Base-by-base conservation (phyloP, 306 rosid species). In the Ormosia emarginata region DNA sequence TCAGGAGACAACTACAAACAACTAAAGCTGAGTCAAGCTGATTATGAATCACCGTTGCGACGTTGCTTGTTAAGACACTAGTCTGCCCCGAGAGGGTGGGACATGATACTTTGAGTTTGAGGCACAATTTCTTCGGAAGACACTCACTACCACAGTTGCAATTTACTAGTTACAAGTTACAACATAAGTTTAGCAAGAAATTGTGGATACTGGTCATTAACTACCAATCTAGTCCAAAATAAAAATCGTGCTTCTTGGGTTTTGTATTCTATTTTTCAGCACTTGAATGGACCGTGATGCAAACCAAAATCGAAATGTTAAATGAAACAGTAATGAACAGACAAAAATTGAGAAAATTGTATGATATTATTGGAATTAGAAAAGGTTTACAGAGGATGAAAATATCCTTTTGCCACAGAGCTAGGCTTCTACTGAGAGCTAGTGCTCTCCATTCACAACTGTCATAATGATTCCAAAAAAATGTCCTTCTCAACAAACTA, bases 1-100 rank as follows among this genome's bases (percentile, higher is more conserved):
- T 89, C 53, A 83, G 84, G 78, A 86, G 92, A 77, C 92, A 89
- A 69, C 80, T 89, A 30, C 92, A 89, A 37, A 79, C 87, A 76
- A 65, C 87, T 10, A 86, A 86, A 79, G 34, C 84, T 2, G 92
- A 79, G 4, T 34, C 57, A 34, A 3, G 11, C 68, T 46, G 73
- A 55, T 36, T 79, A 44, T 43, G 75, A 41, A 66, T 5, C n/a
- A 82, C 32, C 32, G 8, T 73, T 52, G 34, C 74, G 52, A 39
- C 4, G 18, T 33, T 61, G 52, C 47, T 39, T 52, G 57, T 52
- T 59, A 58, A 2, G 5, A 11, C 71, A 18, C 71, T 43, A 24
- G 17, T 61, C 33, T 62, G 50, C 75, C 39, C 36, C 11, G 2
- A 17, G 14, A 67, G 72, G 49, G 13, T 61, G 67, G 8, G 53